Conservation (phyloP, 225 moss, liverwort and hornwort species). For the Physcomitrium patens region DNA sequence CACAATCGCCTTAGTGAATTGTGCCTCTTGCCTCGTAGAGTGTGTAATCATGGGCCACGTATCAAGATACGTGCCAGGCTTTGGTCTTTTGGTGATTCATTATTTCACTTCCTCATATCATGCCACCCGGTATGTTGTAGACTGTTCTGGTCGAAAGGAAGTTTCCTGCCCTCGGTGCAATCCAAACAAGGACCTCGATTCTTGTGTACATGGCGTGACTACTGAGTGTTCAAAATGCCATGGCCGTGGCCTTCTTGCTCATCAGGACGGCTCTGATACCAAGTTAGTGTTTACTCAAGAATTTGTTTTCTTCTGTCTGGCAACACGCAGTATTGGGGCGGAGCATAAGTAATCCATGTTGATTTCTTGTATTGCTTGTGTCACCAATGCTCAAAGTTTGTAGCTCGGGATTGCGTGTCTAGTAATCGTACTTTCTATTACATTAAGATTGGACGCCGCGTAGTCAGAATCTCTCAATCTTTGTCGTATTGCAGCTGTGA, state of each 20-base stretch:
- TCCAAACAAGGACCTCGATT: slow-evolving; percentile 47
- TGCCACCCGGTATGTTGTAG: slow-evolving; percentile 39
- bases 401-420: slow-evolving; percentile 1
- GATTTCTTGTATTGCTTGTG: neutral
- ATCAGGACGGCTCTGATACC: slow-evolving; percentile 90
- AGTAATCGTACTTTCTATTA: neutral
- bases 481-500: slow-evolving; percentile 54
- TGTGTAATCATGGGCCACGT: neutral
- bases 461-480: slow-evolving; percentile 13
- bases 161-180: slow-evolving; percentile 73
- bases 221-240: slow-evolving; percentile 65
- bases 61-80: too few species aligned
- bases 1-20: neutral
- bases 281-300: slow-evolving; percentile 50
- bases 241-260: slow-evolving; percentile 87
- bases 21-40: neutral
- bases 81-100: neutral
- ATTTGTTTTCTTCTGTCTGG: neutral
- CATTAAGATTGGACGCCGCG: neutral
- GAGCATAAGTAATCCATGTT: neutral
- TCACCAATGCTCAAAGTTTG: neutral
- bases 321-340: too few species aligned
- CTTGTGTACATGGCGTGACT: slow-evolving; percentile 47
- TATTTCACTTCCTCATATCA: neutral
- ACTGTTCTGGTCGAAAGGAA: slow-evolving; percentile 71